phyloP scores from a whole-genome alignment of 805 yeast species.

The Candida arabinofermentans region DNA sequence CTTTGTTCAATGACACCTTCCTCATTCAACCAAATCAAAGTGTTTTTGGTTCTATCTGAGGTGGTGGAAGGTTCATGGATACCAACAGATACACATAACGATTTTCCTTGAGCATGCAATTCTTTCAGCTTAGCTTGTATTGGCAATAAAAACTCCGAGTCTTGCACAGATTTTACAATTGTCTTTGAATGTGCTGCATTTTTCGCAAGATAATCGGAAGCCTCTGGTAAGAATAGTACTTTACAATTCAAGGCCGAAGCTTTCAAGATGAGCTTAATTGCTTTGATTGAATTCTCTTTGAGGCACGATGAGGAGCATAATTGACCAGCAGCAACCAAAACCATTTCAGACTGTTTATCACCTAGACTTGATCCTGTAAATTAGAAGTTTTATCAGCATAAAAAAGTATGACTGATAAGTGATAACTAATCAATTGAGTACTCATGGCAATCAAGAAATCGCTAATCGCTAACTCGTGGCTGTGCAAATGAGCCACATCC shows the following conservation, averaged over 20 bases:
- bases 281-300: constrained; percentile 54
- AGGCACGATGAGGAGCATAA: constrained; percentile 69
- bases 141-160: constrained; percentile 38
- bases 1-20: constrained; percentile 61
- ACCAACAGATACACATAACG: constrained; percentile 74
- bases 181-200: constrained; percentile 60
- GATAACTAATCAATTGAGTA: too few relatives aligned
- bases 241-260: constrained; percentile 62
- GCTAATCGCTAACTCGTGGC: background rate
- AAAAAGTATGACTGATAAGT: background rate
- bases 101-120: constrained; percentile 35
- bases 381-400: too few relatives aligned
- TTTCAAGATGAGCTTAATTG: constrained; percentile 51
- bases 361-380: too few relatives aligned
- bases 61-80: constrained; percentile 72
- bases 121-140: constrained; percentile 44
- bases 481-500: constrained; percentile 1
- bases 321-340: constrained; percentile 79
- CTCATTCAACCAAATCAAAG: constrained; percentile 64
- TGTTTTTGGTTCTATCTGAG: constrained; percentile 56
- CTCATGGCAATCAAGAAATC: too few relatives aligned
- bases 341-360: constrained; percentile 39
- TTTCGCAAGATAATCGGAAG: constrained; percentile 80
- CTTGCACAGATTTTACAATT: constrained; percentile 47
- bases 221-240: constrained; percentile 87